Evolutionary conservation across 345 rosid species (phyloP), one percentile per base, ranked within the genome.

Genomic region (Pistacia vera): DNA sequence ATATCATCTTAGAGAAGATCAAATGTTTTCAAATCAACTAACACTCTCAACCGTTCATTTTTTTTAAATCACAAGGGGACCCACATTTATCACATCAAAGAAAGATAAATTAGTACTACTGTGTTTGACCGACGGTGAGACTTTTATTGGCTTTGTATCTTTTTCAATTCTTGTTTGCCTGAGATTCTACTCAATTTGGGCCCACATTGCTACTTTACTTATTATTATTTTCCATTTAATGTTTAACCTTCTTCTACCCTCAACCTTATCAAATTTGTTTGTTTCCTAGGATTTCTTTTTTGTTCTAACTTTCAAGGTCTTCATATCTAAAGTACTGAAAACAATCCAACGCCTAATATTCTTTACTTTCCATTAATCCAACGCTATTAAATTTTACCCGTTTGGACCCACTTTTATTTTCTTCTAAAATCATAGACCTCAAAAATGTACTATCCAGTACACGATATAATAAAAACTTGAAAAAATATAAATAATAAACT

Each of bases 101-200:
- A 17, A 66, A 46, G 30, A n/a, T 41, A 41, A 17, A 65, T 11
- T 9, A 14, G 18, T 25, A 25, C 0, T 25, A 25, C 25, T 25
- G 25, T 25, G 25, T 25, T 25, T 25, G 25, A 25, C 25, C 25
- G 25, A 25, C 18, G 16, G 36, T 61, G 2, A 63, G 55, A 66
- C 70, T 49, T 49, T 14, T 22, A 22, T 18, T 25, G 79, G 82
- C 18, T 81, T 41, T 48, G 22, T 13, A 74, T 77, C 81, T 4
- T 77, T 79, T 79, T 79, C 79, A 52, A 51, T 79, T 58, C 70
- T 59, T 22, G 52, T 67, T 77, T 74, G 68, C 73, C 83, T 84
- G 71, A 35, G 72, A 81, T 77, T 81, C 59, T 12, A 84, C 81
- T 81, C 83, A 46, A 77, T 55, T 59, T 38, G 51, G 74, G 71